Evolutionary conservation across 2,329 filamentous ascomycete species (phyloP), one percentile per base, ranked within the genome.

Genomic region (Anthostomella pinea): DNA sequence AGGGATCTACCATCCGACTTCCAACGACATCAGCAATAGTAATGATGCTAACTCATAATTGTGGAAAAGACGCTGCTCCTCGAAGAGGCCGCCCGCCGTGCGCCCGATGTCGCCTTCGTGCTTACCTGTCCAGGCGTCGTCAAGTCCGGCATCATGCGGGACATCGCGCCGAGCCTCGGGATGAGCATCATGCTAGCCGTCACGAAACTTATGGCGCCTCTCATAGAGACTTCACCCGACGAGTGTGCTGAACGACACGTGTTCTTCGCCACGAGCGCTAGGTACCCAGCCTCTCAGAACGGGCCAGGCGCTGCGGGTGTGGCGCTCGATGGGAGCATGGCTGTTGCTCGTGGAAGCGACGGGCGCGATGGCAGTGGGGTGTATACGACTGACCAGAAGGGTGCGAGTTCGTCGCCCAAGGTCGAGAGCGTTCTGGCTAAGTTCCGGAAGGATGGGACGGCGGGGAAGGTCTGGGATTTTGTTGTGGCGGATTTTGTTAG

Each of bases 171-270:
- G 2, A 34, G 30, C 11, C 30, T 44, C 16, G 10, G 29, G 1
- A 14, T 36, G 3, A 23, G 29, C 6, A 33, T 44, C 21, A 28
- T 37, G 13, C 27, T 41, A 5, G 37, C 14, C 15, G 5, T 44
- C 10, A 31, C 33, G 8, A 18, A 24, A 11, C 30, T 44, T 9
- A 33, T 44, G 15, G 30, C 17, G 5, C 41, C 38, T 2, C 14
- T 40, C 15, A 31, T 52, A 20, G 35, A 41, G 15, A 41, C 29
- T 2, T 43, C 43, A 6, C 39, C 43, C 7, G 20, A 51, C 2
- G 62, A 65, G 35, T 51, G 42, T 22, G 64, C 62, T 13, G 59
- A 63, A 41, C 43, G 62, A 5, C 59, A 64, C 43, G 24, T 63
- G 16, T 65, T 53, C 36, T 33, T 60, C 3, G 52, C 51, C 4